Evolutionary conservation across 495 filamentous ascomycete genomes (phyloP).

Genomic region (Peziza echinospora): DNA sequence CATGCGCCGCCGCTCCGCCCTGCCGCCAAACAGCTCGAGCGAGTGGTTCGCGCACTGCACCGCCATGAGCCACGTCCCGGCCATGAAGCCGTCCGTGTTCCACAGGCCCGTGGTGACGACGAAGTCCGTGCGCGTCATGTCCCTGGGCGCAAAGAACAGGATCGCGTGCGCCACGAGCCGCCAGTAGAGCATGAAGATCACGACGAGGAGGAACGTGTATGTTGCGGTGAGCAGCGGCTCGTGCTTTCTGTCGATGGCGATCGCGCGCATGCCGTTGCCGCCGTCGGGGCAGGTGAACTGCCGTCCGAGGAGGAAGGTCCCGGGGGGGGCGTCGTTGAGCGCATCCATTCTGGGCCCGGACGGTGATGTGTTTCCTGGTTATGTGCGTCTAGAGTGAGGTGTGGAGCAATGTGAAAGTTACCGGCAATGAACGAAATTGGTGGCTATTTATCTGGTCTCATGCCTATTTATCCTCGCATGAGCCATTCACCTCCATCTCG

Average conservation of each 20-base stretch:
- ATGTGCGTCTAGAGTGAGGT: too few relatives aligned
- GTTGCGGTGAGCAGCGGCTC: not conserved
- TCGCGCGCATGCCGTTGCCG: not conserved
- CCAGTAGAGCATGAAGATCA: not conserved
- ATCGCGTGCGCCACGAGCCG: not conserved
- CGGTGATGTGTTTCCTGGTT: too few relatives aligned
- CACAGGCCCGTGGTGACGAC: not conserved
- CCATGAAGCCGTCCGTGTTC: not conserved
- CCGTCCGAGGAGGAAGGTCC: not conserved
- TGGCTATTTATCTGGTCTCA: too few relatives aligned
- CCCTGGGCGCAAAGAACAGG: not conserved
- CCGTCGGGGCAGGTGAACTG: not conserved
- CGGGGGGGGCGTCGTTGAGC: not conserved
- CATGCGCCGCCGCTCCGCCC: not conserved
- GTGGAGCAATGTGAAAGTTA: too few relatives aligned
- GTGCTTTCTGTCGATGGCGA: not conserved
- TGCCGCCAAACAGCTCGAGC: too few relatives aligned
- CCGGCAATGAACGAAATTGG: too few relatives aligned
- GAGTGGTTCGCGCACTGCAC: not conserved
- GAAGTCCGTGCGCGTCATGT: not conserved
- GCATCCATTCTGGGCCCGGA: too few relatives aligned
- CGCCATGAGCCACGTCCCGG: not conserved
- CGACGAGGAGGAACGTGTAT: not conserved
- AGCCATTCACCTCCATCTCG: too few relatives aligned
- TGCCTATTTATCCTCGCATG: too few relatives aligned